Percentiles rank a stretch among this genome's conserved stretches.
Evolutionary conservation across 768 basidiomycete species (phyloP).

Genomic region (Clavaria fumosa): DNA sequence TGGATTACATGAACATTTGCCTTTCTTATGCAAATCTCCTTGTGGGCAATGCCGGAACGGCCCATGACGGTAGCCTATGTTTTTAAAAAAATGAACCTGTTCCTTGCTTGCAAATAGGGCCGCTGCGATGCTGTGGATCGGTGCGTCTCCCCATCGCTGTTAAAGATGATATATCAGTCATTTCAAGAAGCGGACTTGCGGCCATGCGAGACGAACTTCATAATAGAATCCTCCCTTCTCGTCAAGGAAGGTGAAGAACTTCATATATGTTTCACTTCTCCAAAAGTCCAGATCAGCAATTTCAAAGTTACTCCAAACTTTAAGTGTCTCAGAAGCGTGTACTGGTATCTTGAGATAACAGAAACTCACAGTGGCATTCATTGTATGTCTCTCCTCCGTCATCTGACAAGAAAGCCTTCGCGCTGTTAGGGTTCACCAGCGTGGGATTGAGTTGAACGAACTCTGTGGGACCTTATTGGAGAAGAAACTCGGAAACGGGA

Average conservation of each 20-base stretch:
- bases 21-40: constrained; percentile 29
- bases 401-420: constrained; percentile 50
- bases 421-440: constrained; percentile 40
- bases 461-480: constrained; percentile 25
- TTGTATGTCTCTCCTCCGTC: constrained; percentile 61
- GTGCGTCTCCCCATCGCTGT: constrained; percentile 30
- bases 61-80: constrained; percentile 73
- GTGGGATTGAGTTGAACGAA: constrained; percentile 42
- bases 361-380: constrained; percentile 52
- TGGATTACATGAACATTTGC: constrained; percentile 49
- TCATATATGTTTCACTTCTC: constrained; percentile 43
- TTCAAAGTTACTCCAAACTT: constrained; percentile 61
- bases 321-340: neutral
- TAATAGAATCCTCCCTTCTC: constrained; percentile 53
- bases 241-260: constrained; percentile 57
- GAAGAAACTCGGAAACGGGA: neutral
- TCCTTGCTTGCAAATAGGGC: constrained; percentile 39
- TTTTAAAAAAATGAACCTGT: constrained; percentile 68
- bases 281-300: constrained; percentile 57
- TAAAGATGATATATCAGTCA: constrained; percentile 21
- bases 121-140: constrained; percentile 42
- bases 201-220: constrained; percentile 31
- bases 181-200: constrained; percentile 14
- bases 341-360: constrained; percentile 18
- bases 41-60: constrained; percentile 61